Percentiles rank a stretch among this genome's conserved stretches.
These are phyloP conservation scores for Rugosomyces carneus DNA, from an alignment of 1,284 basidiomycete species.

Conservation along the genomic window DNA sequence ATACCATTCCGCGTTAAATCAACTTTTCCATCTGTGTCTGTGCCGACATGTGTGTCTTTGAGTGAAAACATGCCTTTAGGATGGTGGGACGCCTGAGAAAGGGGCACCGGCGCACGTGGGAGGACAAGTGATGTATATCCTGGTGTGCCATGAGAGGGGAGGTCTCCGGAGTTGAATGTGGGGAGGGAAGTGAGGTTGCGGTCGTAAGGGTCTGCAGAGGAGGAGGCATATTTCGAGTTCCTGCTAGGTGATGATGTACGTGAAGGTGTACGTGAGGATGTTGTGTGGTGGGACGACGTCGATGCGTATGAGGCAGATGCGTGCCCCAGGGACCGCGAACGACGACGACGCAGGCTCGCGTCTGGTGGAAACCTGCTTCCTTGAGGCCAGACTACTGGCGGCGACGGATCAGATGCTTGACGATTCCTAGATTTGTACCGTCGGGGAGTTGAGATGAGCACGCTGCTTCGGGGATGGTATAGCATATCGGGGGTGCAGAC, in stretches of 20 bases:
- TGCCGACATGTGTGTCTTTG: conserved; percentile 1
- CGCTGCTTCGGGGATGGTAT: conserved; percentile 20
- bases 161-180: conserved; percentile 23
- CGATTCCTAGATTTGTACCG: conserved; percentile 10
- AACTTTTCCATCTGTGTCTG: conserved; percentile 38
- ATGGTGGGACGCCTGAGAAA: conserved; percentile 21
- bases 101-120: conserved; percentile 50
- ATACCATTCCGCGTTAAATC: conserved; percentile 71
- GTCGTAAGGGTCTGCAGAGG: conserved; percentile 17
- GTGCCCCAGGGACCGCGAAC: conserved; percentile 26
- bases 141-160: conserved; percentile 50
- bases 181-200: conserved; percentile 20
- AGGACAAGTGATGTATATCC: conserved; percentile 70
- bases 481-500: conserved; percentile 15
- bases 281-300: conserved; percentile 3
- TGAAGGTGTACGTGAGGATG: conserved; percentile 10
- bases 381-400: neutral
- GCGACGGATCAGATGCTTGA: conserved; percentile 10
- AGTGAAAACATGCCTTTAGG: conserved; percentile 12
- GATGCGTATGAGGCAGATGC: conserved; percentile 8
- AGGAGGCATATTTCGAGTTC: conserved; percentile 20
- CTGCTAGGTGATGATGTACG: no score
- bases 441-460: conserved; percentile 21
- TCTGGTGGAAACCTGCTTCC: conserved; percentile 4
- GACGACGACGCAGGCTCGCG: conserved; percentile 18